Base-by-base conservation (phyloP, 139 green algal species). In the Coelastrella sp. region DNA sequence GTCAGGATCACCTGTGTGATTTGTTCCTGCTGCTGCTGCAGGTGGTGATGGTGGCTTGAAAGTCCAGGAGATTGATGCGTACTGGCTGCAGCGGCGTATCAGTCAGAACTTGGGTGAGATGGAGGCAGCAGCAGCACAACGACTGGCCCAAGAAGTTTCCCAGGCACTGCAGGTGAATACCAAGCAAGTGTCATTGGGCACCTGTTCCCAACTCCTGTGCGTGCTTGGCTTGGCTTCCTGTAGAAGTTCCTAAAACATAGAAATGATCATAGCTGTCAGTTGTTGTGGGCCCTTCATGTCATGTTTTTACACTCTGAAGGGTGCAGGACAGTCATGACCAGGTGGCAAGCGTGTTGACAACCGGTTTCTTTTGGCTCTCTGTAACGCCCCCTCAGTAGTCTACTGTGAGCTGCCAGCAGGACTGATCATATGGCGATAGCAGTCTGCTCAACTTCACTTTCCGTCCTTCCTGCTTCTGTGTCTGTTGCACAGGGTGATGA, bases 51-150 rank as follows among this genome's bases (percentile, higher is more conserved):
- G 74, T 24, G 89, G 82, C 17, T 27, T 72, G 63, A 91, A 90
- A 35, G 92, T 90, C 6, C 80, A 88, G 81, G 97, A 99, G 82
- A 99, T 99, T 90, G 98, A 99, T 90, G 98, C 98, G 7, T 99
- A 99, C 95, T 99, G 98, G 98, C 96, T 99, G 92, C 98, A 99
- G 95, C 96, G 98, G 27, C 91, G 96, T 73, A 93, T 99, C 12
- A 87, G 93, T 56, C 92, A 93, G 56, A 96, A 95, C 0, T 96
- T 97, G 65, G 94, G 90, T 24, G 87, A 91, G 24, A 89, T 97
- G 20, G 97, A 99, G 49, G 93, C 97, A n/a, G 89, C 94, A 7
- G 87, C 92, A 19, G 92, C 94, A 59, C 96, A 98, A 90, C 91
- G 95, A 90, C 91, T 98, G 81, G 95, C 96, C 9, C 95, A 98